Percentiles rank a stretch among this genome's conserved stretches.
These are phyloP conservation scores for Botrytis fragariae DNA, from an alignment of 2,329 filamentous ascomycete genomes.

Conservation along the genomic window DNA sequence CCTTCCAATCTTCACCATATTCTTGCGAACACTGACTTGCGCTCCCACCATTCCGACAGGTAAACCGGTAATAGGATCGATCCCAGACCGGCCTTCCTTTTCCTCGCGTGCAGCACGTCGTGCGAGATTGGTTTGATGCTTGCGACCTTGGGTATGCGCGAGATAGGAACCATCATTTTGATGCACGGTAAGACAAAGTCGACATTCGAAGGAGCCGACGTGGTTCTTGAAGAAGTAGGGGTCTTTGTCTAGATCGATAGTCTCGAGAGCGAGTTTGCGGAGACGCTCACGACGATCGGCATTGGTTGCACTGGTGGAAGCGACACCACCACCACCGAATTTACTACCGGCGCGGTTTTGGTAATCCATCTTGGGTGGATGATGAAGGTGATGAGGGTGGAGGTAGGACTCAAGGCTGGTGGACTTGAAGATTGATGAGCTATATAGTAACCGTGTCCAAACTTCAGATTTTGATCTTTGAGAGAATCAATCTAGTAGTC, in stretches of 20 bases:
- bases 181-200: slow-evolving; percentile 94
- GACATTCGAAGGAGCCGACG: slow-evolving; percentile 95
- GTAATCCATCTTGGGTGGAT: slow-evolving; percentile 58
- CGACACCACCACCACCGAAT: slow-evolving; percentile 95
- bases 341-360: slow-evolving; percentile 96
- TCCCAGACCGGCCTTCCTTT: slow-evolving; percentile 71
- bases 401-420: background rate
- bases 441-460: background rate
- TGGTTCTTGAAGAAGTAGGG: slow-evolving; percentile 99
- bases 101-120: slow-evolving; percentile 93
- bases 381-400: background rate
- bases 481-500: background rate
- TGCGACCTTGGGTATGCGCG: slow-evolving; percentile 95
- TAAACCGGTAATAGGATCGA: slow-evolving; percentile 65
- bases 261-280: slow-evolving; percentile 96
- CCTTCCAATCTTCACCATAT: slow-evolving; percentile 89
- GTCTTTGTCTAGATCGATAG: slow-evolving; percentile 98
- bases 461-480: background rate
- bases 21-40: slow-evolving; percentile 63
- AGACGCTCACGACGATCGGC: slow-evolving; percentile 96
- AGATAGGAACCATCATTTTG: slow-evolving; percentile 99
- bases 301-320: slow-evolving; percentile 89
- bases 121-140: slow-evolving; percentile 97
- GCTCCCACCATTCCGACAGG: slow-evolving; percentile 73
- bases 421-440: background rate